Evolutionary conservation across 148 eudicot genomes (phyloP).

Genomic region (Chenopodium suecicum): DNA sequence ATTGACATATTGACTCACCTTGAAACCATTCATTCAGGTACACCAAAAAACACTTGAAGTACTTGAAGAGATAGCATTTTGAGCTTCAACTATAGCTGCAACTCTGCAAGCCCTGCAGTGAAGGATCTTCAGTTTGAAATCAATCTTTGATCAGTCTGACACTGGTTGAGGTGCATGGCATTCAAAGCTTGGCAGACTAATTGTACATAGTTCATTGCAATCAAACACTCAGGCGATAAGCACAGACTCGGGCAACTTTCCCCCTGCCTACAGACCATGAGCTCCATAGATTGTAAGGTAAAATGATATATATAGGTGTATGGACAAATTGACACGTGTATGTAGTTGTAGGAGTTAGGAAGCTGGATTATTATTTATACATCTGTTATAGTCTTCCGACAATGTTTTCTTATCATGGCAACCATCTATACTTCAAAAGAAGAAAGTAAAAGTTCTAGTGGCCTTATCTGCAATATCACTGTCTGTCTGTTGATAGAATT

Average conservation of each 20-base stretch:
- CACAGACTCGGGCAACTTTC: not conserved
- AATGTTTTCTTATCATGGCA: not conserved
- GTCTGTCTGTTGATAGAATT: not conserved
- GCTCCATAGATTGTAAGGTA: not conserved
- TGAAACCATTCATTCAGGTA: slow-evolving; percentile 41
- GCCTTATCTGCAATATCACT: not conserved
- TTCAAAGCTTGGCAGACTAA: not conserved
- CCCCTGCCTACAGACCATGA: not conserved
- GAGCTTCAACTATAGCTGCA: slow-evolving; percentile 11
- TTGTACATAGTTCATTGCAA: slow-evolving; percentile 6
- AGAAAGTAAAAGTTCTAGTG: not conserved
- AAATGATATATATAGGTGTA: not conserved
- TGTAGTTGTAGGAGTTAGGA: not conserved
- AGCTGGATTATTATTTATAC: not conserved
- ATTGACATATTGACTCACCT: slow-evolving; percentile 16
- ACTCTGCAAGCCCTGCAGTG: not conserved
- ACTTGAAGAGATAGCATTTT: slow-evolving; percentile 92
- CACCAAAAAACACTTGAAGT: slow-evolving; percentile 79
- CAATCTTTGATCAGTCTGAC: slow-evolving; percentile 11
- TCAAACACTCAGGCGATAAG: slow-evolving; percentile 8
- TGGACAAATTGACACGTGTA: not conserved
- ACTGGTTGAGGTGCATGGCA: not conserved
- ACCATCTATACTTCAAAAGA: not conserved
- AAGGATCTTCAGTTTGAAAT: not conserved
- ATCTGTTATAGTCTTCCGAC: not conserved